phyloP scores from a whole-genome alignment of 2,329 filamentous ascomycete genomes.

The Cladosporium sp. region DNA sequence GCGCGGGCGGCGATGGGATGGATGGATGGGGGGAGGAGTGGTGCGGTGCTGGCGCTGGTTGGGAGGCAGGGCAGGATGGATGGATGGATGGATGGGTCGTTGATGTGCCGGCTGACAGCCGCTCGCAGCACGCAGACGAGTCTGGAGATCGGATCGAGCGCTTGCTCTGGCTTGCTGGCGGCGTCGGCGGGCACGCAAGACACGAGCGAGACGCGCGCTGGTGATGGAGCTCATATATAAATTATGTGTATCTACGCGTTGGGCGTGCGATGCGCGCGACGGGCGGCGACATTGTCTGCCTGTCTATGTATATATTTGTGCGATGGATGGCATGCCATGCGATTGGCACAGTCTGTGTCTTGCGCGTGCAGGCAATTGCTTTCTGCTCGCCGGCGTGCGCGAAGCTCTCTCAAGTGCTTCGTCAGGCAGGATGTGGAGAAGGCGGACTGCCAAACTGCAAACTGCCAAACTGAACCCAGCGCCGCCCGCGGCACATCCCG shows the following conservation, averaged over 20 bases:
- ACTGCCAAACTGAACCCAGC: too few relatives aligned
- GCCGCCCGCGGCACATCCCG: neutral
- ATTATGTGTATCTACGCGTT: neutral
- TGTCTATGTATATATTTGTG: neutral
- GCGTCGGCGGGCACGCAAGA: neutral
- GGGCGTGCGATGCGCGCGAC: neutral
- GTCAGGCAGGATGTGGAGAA: neutral
- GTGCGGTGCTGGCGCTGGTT: neutral
- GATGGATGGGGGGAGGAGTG: neutral
- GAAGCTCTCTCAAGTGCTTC: neutral
- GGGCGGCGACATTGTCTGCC: neutral
- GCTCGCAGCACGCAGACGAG: neutral
- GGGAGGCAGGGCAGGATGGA: too few relatives aligned
- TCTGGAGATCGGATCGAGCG: too few relatives aligned
- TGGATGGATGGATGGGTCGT: neutral
- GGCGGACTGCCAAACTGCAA: neutral
- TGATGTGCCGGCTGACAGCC: neutral
- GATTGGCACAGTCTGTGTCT: neutral
- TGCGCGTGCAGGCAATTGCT: neutral
- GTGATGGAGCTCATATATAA: neutral
- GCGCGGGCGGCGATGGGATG: conserved; percentile 6
- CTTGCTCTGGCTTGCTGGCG: neutral
- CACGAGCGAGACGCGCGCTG: neutral
- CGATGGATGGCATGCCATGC: neutral
- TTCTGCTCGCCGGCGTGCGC: neutral